Conservation (phyloP, 257 asterid species). For the Nicotiana obtusifolia region DNA sequence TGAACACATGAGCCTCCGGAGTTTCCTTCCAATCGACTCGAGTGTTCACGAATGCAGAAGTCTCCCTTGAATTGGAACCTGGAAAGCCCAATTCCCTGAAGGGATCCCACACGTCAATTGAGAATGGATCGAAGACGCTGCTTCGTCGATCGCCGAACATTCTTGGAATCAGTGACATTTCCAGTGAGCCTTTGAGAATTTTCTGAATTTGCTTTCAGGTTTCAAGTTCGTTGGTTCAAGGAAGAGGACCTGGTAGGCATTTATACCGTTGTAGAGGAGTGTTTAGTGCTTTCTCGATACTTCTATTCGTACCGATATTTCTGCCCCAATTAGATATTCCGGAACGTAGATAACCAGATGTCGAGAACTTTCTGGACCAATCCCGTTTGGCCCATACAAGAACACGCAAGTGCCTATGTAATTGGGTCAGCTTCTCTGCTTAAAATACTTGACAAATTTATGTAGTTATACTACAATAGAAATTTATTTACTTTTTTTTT, state of each 20-base stretch:
- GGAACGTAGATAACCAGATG: neutral
- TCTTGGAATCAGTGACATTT: neutral
- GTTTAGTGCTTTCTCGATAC: neutral
- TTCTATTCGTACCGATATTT: neutral
- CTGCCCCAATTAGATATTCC: neutral
- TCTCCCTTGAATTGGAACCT: neutral
- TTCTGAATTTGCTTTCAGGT: neutral
- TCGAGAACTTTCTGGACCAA: neutral
- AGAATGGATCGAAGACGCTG: slow-evolving; percentile 1
- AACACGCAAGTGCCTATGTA: neutral
- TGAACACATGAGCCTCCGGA: neutral
- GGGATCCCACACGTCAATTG: neutral
- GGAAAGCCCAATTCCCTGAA: neutral
- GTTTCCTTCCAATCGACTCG: slow-evolving; percentile 1
- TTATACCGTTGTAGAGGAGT: neutral
- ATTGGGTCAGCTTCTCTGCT: neutral
- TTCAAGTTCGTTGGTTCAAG: neutral
- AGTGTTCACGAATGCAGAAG: neutral
- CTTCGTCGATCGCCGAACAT: neutral
- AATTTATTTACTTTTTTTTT: too few relatives aligned
- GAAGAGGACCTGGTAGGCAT: neutral
- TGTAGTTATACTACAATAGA: too few relatives aligned
- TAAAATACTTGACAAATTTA: too few relatives aligned
- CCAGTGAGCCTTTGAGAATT: neutral
- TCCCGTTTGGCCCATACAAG: neutral